A percentile compares a stretch with the other conserved stretches of the same genome.
These are phyloP conservation scores for Hebeloma cylindrosporum DNA, from an alignment of 768 basidiomycete genomes.

Conservation along the genomic window DNA sequence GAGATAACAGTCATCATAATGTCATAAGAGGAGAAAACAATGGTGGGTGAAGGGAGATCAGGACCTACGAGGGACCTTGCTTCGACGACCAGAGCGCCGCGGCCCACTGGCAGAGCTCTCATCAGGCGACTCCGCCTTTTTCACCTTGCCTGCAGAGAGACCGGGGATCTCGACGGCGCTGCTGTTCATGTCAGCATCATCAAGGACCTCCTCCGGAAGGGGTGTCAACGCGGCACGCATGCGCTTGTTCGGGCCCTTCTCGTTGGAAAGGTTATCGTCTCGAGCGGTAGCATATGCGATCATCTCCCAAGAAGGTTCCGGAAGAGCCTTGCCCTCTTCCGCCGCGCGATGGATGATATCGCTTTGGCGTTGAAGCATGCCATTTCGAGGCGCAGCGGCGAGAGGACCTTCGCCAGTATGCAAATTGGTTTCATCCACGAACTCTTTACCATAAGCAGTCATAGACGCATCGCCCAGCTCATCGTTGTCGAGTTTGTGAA, in stretches of 20 bases:
- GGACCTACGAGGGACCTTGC: slow-evolving; percentile 20
- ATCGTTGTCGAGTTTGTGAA: slow-evolving; percentile 19
- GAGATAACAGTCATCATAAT: background rate
- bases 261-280: slow-evolving; percentile 21
- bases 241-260: slow-evolving; percentile 40
- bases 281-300: slow-evolving; percentile 38
- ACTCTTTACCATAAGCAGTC: slow-evolving; percentile 1
- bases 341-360: slow-evolving; percentile 47
- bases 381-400: slow-evolving; percentile 19
- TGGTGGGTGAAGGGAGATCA: too few species aligned
- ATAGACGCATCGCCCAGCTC: slow-evolving; percentile 8
- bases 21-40: too few species aligned
- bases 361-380: slow-evolving; percentile 48
- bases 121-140: background rate
- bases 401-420: too few species aligned
- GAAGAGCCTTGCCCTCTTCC: slow-evolving; percentile 38
- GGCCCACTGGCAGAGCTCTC: slow-evolving; percentile 2
- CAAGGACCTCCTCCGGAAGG: slow-evolving; percentile 36
- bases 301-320: slow-evolving; percentile 61
- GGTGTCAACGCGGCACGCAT: slow-evolving; percentile 43
- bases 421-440: slow-evolving; percentile 1
- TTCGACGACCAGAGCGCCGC: slow-evolving; percentile 22
- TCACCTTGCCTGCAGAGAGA: background rate
- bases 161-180: background rate
- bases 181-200: slow-evolving; percentile 11